Percentiles rank a stretch among this genome's conserved stretches.
Conservation (phyloP, 208 protist species). For the Crithidia thermophila region DNA sequence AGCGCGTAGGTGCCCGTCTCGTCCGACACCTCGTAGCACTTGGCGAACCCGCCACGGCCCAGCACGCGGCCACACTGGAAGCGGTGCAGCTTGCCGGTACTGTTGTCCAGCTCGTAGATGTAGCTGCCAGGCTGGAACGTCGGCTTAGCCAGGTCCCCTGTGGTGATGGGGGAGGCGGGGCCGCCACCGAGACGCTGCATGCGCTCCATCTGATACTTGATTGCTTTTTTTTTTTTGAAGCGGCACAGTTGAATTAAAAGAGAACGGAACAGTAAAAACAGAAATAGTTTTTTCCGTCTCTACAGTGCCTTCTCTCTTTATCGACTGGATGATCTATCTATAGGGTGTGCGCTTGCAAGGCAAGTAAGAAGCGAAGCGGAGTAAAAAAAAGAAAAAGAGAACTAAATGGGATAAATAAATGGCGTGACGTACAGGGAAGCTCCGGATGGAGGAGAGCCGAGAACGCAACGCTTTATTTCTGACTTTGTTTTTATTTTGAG, state of each 20-base stretch:
- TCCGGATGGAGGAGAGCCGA: too few relatives aligned
- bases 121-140: conserved; percentile 47
- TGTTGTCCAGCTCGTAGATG: conserved; percentile 58
- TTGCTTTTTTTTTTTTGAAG: too few relatives aligned
- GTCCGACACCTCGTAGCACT: conserved; percentile 95
- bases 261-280: too few relatives aligned
- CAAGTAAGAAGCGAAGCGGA: too few relatives aligned
- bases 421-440: too few relatives aligned
- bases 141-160: conserved; percentile 42
- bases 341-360: neutral
- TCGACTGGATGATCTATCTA: too few relatives aligned
- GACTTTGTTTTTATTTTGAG: too few relatives aligned
- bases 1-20: conserved; percentile 88
- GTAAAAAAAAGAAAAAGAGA: neutral
- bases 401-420: neutral
- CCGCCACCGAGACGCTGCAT: conserved; percentile 21
- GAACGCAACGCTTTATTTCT: too few relatives aligned
- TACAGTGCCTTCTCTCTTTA: too few relatives aligned
- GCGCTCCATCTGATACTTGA: conserved; percentile 8
- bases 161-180: conserved; percentile 9
- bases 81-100: conserved; percentile 43
- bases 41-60: conserved; percentile 97
- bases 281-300: too few relatives aligned
- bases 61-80: conserved; percentile 71
- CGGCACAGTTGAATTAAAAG: too few relatives aligned